Percentiles rank a stretch among this genome's conserved stretches.
phyloP scores from a whole-genome alignment of 306 rosid species.

The Prunus armeniaca region DNA sequence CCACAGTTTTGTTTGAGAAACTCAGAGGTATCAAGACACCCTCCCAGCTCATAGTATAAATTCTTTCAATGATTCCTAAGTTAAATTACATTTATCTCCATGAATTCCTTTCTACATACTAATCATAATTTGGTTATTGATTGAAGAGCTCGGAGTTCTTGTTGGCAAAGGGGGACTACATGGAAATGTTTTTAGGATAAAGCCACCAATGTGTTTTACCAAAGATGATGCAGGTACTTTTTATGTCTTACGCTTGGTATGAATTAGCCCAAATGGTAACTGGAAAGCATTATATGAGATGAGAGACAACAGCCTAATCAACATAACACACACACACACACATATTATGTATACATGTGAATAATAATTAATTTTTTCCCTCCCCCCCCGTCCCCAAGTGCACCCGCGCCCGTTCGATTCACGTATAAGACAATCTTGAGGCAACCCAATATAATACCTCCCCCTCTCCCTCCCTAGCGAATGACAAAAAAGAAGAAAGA shows the following conservation, averaged over 20 bases:
- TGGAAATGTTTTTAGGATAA: conserved; percentile 85
- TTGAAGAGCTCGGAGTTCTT: conserved; percentile 74
- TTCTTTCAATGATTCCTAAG: not conserved
- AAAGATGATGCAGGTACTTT: conserved; percentile 80
- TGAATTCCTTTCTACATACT: conserved; percentile 2
- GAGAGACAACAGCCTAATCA: not conserved
- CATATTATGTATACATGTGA: not conserved
- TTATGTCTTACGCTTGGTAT: not conserved
- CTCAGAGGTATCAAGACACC: conserved; percentile 57
- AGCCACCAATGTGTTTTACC: conserved; percentile 91
- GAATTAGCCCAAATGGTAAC: not conserved
- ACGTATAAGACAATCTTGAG: too few species aligned
- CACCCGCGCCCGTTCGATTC: too few species aligned
- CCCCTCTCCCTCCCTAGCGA: too few species aligned
- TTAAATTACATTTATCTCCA: not conserved
- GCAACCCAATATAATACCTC: too few species aligned
- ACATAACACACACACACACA: not conserved
- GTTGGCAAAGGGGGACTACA: conserved; percentile 89
- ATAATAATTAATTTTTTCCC: not conserved
- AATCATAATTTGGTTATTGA: conserved; percentile 25
- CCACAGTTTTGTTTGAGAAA: conserved; percentile 67
- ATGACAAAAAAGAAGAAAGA: not conserved
- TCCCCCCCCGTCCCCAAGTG: too few species aligned
- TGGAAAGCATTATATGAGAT: not conserved
- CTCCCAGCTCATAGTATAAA: not conserved